Evolutionary conservation across 2,329 filamentous ascomycete species (phyloP), one percentile per base, ranked within the genome.

Genomic region (Furcasterigmium furcatum): DNA sequence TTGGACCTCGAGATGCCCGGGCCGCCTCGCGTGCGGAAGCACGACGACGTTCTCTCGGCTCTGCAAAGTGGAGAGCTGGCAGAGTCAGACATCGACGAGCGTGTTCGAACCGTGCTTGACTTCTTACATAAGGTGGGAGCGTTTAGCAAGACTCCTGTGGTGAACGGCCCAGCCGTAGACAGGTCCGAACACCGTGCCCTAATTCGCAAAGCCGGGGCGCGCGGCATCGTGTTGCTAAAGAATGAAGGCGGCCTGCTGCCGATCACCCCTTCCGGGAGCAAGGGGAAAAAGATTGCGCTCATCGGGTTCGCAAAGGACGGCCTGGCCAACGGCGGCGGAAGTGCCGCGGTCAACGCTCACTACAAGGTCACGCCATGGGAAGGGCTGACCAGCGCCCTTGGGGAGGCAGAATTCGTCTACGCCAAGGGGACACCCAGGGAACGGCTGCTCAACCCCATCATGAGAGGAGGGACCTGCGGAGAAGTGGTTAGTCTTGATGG

Each of bases 141-240:
- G 52, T 38, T 38, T 10, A 22, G 13, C 16, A 22, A 21, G 24
- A 24, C 10, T 3, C 36, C 36, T 12, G 13, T 38, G 13, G n/a
- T 38, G 13, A 20, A 22, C 36, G 16, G 5, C 5, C 8, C 25
- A 12, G 55, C 57, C 5, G 53, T 61, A 41, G 24, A 27, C 4
- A 27, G 27, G 9, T 35, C 46, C 7, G 43, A 44, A 29, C 46
- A 49, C 18, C 36, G 38, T 12, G 41, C 44, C 20, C 38, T 52
- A 3, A 48, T 49, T 24, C 45, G 52, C 8, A 30, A 52, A 12
- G 45, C 49, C 9, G 85, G 83, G 10, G 77, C 80, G 3, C 84
- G 89, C 57, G 81, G 82, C 4, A 82, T 88, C 9, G 85, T 90
- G 1, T 70, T 91, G n/a, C 67, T 90, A 38, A 89, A 90, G 65